Evolutionary conservation across 2,329 filamentous ascomycete species (phyloP).

Genomic region (Beauveria medogensis): DNA sequence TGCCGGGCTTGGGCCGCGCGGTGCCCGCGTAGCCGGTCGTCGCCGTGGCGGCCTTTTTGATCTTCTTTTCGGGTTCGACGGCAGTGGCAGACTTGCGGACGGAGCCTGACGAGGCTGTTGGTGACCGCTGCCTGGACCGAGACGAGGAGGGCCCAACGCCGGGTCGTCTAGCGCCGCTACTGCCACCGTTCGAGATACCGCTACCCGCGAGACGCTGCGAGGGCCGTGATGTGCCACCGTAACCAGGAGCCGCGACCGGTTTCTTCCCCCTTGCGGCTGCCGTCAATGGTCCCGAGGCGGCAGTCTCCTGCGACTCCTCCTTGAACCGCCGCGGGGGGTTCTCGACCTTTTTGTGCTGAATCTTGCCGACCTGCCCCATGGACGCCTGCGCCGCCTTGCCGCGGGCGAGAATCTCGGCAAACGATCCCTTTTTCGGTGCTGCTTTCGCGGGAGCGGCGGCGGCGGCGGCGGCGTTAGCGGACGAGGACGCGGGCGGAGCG

Average conservation of each 20-base stretch:
- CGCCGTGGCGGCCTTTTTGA: conserved; percentile 53
- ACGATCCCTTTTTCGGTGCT: conserved; percentile 63
- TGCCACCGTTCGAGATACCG: conserved; percentile 21
- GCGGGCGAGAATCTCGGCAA: conserved; percentile 64
- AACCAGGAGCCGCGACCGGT: conserved; percentile 15
- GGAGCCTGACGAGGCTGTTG: neutral
- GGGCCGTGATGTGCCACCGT: conserved; percentile 22
- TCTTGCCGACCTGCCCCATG: conserved; percentile 57
- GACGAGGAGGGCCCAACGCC: neutral
- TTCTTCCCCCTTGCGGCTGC: neutral
- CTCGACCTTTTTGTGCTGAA: conserved; percentile 65
- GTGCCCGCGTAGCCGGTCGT: conserved; percentile 60
- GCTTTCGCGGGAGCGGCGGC: conserved; percentile 31
- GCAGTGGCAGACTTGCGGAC: conserved; percentile 16
- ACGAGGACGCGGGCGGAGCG: conserved; percentile 15
- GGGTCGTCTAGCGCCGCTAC: conserved; percentile 21
- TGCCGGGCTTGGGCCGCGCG: conserved; percentile 46
- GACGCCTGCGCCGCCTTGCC: conserved; percentile 57
- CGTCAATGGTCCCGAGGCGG: neutral
- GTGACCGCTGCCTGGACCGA: neutral
- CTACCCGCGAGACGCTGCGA: conserved; percentile 7
- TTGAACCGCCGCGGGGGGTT: conserved; percentile 18
- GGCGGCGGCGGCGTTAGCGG: conserved; percentile 26
- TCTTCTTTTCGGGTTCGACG: conserved; percentile 43
- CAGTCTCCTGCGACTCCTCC: conserved; percentile 16